Evolutionary conservation across 371 early-diverging fungal genomes (phyloP).

Genomic region (Cokeromyces recurvatus): DNA sequence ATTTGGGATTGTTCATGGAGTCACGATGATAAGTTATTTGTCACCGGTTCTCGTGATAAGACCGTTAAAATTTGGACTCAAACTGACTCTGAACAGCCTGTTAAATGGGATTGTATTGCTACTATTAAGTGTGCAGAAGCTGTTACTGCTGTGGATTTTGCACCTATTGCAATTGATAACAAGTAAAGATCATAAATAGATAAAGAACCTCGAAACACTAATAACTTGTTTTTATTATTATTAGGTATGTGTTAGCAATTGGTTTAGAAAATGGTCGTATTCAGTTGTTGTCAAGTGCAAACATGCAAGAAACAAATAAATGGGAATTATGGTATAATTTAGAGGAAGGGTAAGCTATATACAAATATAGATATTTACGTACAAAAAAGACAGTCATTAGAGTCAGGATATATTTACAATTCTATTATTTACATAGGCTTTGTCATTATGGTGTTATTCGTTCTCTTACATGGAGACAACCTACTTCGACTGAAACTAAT

Average conservation of each 20-base stretch:
- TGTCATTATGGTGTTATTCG: conserved; percentile 64
- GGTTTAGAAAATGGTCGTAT: conserved; percentile 82
- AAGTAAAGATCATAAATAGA: conserved; percentile 24
- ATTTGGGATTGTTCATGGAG: conserved; percentile 92
- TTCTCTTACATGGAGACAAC: conserved; percentile 60
- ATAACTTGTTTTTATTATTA: not conserved
- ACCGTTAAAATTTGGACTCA: conserved; percentile 79
- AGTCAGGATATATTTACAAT: too few relatives aligned
- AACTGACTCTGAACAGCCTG: not conserved
- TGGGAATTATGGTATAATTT: conserved; percentile 44
- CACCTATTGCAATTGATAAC: conserved; percentile 40
- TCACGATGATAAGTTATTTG: conserved; percentile 75
- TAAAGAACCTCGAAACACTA: too few relatives aligned
- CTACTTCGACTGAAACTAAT: conserved; percentile 1
- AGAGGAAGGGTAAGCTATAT: conserved; percentile 38
- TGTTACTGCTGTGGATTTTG: conserved; percentile 81
- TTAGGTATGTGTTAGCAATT: conserved; percentile 73
- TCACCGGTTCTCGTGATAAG: conserved; percentile 92
- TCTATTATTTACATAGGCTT: too few relatives aligned
- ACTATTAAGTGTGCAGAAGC: conserved; percentile 70
- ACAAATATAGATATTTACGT: not conserved
- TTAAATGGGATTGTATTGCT: conserved; percentile 38
- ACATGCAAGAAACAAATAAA: conserved; percentile 12
- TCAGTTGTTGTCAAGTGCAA: conserved; percentile 41
- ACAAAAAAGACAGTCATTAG: too few relatives aligned